Conservation (phyloP, 2,329 filamentous ascomycete species). For the Bipolaris gigantea region DNA sequence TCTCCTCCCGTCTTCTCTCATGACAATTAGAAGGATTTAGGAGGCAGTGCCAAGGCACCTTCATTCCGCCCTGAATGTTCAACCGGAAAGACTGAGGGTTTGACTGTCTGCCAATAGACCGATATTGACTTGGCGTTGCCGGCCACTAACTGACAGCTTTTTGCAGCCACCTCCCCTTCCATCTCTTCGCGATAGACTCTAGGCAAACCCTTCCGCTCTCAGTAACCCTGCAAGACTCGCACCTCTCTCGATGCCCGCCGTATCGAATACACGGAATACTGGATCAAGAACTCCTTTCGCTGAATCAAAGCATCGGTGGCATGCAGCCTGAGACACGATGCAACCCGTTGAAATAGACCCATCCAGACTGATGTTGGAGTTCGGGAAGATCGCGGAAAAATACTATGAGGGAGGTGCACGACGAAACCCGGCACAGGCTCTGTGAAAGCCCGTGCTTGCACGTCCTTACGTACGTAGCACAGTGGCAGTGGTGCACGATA, state of each 20-base stretch:
- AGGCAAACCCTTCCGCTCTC: slow-evolving; percentile 16
- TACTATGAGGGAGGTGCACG: slow-evolving; percentile 22
- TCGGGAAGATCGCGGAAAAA: slow-evolving; percentile 15
- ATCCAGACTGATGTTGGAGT: slow-evolving; percentile 10
- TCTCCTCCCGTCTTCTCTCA: too few relatives aligned
- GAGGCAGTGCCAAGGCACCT: too few relatives aligned
- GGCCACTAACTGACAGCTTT: neutral
- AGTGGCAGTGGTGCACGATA: slow-evolving; percentile 23
- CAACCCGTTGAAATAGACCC: slow-evolving; percentile 14
- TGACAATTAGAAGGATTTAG: too few relatives aligned
- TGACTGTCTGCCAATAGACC: neutral
- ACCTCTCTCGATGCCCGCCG: slow-evolving; percentile 20
- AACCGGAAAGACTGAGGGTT: too few relatives aligned
- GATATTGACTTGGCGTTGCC: neutral
- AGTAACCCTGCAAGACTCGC: slow-evolving; percentile 21
- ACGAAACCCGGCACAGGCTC: slow-evolving; percentile 7
- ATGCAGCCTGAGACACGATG: slow-evolving; percentile 22
- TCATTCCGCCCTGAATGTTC: too few relatives aligned
- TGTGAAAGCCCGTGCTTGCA: slow-evolving; percentile 16
- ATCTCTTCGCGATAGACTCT: slow-evolving; percentile 16
- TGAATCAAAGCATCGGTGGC: slow-evolving; percentile 23
- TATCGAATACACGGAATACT: slow-evolving; percentile 8
- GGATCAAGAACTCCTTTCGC: slow-evolving; percentile 11
- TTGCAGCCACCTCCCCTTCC: neutral
- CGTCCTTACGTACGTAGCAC: slow-evolving; percentile 19